These are phyloP conservation scores for Beta lomatogona DNA, from an alignment of 179 eudicot genomes.

Conservation along the genomic window DNA sequence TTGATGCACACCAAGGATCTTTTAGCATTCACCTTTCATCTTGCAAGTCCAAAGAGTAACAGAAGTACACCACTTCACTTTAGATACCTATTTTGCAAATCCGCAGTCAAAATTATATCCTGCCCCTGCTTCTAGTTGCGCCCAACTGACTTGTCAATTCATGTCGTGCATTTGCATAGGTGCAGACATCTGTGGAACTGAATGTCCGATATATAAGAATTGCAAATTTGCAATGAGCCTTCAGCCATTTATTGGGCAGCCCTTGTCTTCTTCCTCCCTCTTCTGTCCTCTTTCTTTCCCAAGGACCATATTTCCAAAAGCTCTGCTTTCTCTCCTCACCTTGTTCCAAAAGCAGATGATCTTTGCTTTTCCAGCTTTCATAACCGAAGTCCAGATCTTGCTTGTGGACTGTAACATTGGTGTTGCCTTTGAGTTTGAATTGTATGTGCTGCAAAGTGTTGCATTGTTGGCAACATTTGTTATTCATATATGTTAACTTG, in stretches of 20 bases:
- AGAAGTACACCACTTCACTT: background rate
- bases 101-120: too few relatives aligned
- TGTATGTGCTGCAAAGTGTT: too few relatives aligned
- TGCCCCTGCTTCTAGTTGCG: too few relatives aligned
- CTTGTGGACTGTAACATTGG: background rate
- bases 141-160: too few relatives aligned
- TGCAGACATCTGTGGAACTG: too few relatives aligned
- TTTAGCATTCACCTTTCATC: background rate
- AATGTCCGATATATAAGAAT: too few relatives aligned
- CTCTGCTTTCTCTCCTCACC: background rate
- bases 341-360: background rate
- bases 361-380: background rate
- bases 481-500: too few relatives aligned
- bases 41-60: background rate
- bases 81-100: too few relatives aligned
- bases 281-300: background rate
- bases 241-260: background rate
- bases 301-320: background rate
- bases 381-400: background rate
- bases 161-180: too few relatives aligned
- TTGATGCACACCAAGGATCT: background rate
- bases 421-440: too few relatives aligned
- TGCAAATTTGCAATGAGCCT: too few relatives aligned
- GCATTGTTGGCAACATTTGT: too few relatives aligned
- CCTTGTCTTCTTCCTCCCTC: background rate